phyloP scores from a whole-genome alignment of 2,329 filamentous ascomycete genomes.

The Hypomyces rosellus region DNA sequence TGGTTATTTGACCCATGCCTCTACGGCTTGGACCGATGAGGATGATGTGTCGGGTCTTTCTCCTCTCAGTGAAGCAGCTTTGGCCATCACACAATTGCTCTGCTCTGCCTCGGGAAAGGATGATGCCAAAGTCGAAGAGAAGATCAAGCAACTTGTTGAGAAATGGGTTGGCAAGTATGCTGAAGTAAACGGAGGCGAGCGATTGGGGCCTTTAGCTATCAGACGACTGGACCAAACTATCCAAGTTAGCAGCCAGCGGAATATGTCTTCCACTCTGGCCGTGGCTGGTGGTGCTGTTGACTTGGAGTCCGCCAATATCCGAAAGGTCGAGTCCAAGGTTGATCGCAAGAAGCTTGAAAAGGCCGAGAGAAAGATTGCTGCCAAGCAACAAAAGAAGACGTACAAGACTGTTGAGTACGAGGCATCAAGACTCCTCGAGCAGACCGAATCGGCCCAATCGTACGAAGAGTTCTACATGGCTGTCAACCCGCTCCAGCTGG shows the following conservation, averaged over 20 bases:
- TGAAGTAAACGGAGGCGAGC: slow-evolving; percentile 64
- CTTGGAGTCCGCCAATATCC: slow-evolving; percentile 82
- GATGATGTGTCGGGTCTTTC: slow-evolving; percentile 63
- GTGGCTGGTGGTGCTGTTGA: slow-evolving; percentile 81
- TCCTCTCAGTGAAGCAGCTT: slow-evolving; percentile 77
- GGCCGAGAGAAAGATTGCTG: slow-evolving; percentile 92
- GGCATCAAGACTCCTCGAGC: slow-evolving; percentile 80
- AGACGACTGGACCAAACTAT: slow-evolving; percentile 89
- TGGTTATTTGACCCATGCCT: slow-evolving; percentile 91
- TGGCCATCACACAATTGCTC: slow-evolving; percentile 78
- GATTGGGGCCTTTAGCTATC: slow-evolving; percentile 67
- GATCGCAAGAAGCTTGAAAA: slow-evolving; percentile 99
- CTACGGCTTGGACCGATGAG: slow-evolving; percentile 71
- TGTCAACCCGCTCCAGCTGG: slow-evolving; percentile 91
- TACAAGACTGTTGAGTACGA: slow-evolving; percentile 99
- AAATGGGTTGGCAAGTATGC: slow-evolving; percentile 85
- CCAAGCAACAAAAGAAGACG: slow-evolving; percentile 96
- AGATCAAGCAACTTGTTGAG: slow-evolving; percentile 75
- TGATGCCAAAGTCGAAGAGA: slow-evolving; percentile 63
- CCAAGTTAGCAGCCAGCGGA: slow-evolving; percentile 87
- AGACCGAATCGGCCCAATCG: slow-evolving; percentile 75
- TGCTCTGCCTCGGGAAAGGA: slow-evolving; percentile 87
- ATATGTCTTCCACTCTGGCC: slow-evolving; percentile 92
- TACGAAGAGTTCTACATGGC: slow-evolving; percentile 99
- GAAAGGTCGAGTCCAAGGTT: slow-evolving; percentile 96